Conservation (phyloP, 495 filamentous ascomycete genomes). For the Penicillium macrosclerotiorum region DNA sequence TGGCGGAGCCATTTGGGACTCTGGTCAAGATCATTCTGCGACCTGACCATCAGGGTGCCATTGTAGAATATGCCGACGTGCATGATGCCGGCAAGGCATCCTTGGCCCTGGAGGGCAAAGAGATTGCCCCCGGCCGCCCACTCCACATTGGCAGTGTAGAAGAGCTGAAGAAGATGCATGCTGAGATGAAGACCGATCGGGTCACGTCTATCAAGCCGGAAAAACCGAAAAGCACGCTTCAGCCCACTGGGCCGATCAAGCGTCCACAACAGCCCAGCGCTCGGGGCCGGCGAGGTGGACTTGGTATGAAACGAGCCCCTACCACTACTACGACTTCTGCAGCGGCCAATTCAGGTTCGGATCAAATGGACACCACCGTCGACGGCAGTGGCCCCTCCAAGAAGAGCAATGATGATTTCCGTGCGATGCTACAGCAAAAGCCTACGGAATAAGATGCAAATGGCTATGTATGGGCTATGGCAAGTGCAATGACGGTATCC, state of each 20-base stretch:
- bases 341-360: conserved; percentile 26
- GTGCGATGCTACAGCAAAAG: conserved; percentile 62
- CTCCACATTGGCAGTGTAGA: conserved; percentile 65
- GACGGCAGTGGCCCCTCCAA: conserved; percentile 33
- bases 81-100: conserved; percentile 71
- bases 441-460: conserved; percentile 28
- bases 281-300: conserved; percentile 50
- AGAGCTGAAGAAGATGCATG: conserved; percentile 64
- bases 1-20: conserved; percentile 58
- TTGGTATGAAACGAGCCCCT: conserved; percentile 54
- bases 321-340: not conserved
- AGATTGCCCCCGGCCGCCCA: conserved; percentile 61
- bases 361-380: conserved; percentile 34
- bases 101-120: conserved; percentile 67
- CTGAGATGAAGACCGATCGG: conserved; percentile 53
- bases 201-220: conserved; percentile 39
- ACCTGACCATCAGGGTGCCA: conserved; percentile 81
- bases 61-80: conserved; percentile 74
- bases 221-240: conserved; percentile 45
- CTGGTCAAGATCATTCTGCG: conserved; percentile 56
- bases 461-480: too few species aligned
- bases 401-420: conserved; percentile 90
- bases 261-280: conserved; percentile 55
- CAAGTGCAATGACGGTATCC: conserved; percentile 20
- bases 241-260: conserved; percentile 51